Base-by-base conservation (phyloP, 2,329 filamentous ascomycete genomes). In the Myriosclerotinia scirpicola region DNA sequence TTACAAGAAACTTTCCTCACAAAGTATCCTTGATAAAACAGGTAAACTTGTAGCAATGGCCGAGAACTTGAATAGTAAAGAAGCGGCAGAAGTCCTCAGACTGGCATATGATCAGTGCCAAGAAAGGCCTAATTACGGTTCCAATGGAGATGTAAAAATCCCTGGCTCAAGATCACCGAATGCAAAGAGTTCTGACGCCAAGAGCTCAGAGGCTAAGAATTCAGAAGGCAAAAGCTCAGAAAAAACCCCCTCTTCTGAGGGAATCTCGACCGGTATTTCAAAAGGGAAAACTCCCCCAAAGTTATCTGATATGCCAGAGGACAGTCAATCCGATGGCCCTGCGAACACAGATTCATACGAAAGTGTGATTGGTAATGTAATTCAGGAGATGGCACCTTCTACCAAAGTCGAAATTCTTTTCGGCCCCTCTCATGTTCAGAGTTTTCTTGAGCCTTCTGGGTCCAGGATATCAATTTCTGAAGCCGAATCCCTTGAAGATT, bases 161-260 rank as follows among this genome's bases (percentile, higher is more conserved):
- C 54, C 53, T 5, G 34, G 44, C 11, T 65, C 59, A 4, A 58
- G 38, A 9, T 67, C 61, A 34, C 50, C 58, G 5, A 38, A 60
- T 15, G 11, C 11, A 1, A 52, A 52, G 48, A 52, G 22, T 12
- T 56, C 54, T n/a, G 22, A n/a, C 2, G 34, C 2, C 15, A 40
- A 36, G 26, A 54, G 26, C 34, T 61, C 58, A 53, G 46, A 22
- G 8, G 46, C 8, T 20, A 48, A 48, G 20, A 48, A 20, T 34
- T 54, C 53, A 54, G 36, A 34, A 22, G 34, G 15, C n/a, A 63
- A 38, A 17, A 64, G 60, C 40, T 64, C 62, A 42, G 68, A 65
- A 14, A 71, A 71, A 34, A 69, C 64, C 17, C 65, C 67, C 3
- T 69, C 70, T 9, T 71, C 70, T 3, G 70, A 71, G 60, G 69